Evolutionary conservation across 2,329 filamentous ascomycete species (phyloP).

Genomic region (Gnomoniopsis sp.): DNA sequence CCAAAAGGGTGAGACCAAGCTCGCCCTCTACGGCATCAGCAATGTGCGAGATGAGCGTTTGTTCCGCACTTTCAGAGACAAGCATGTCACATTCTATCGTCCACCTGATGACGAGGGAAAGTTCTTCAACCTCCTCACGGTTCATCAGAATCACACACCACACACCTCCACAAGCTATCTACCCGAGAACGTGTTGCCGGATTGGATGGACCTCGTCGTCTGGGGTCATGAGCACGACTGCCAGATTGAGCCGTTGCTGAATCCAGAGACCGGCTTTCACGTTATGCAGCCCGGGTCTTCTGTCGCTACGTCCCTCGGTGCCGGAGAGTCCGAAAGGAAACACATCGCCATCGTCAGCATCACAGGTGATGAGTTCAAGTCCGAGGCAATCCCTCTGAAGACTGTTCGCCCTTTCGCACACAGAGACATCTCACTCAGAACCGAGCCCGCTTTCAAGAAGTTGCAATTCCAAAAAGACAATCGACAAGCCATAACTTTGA

Average conservation of each 20-base stretch:
- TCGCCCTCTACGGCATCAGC: constrained; percentile 90
- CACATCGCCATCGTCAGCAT: constrained; percentile 84
- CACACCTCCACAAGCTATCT: constrained; percentile 92
- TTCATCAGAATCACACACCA: constrained; percentile 94
- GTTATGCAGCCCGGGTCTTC: constrained; percentile 98
- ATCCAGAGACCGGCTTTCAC: constrained; percentile 85
- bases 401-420: constrained; percentile 89
- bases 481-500: constrained; percentile 71
- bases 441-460: constrained; percentile 72
- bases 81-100: constrained; percentile 89
- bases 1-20: constrained; percentile 89
- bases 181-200: constrained; percentile 87
- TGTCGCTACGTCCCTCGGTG: constrained; percentile 86
- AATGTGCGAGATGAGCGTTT: constrained; percentile 95
- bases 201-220: constrained; percentile 85
- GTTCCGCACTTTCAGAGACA: constrained; percentile 88
- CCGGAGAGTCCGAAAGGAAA: constrained; percentile 86
- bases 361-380: constrained; percentile 76
- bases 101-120: constrained; percentile 76
- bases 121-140: constrained; percentile 94
- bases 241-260: constrained; percentile 76
- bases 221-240: constrained; percentile 98
- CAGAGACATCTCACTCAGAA: constrained; percentile 72
- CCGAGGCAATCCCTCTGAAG: constrained; percentile 79
- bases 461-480: constrained; percentile 82